phyloP scores from a whole-genome alignment of 2,329 filamentous ascomycete species.

The Colletotrichum lentis region DNA sequence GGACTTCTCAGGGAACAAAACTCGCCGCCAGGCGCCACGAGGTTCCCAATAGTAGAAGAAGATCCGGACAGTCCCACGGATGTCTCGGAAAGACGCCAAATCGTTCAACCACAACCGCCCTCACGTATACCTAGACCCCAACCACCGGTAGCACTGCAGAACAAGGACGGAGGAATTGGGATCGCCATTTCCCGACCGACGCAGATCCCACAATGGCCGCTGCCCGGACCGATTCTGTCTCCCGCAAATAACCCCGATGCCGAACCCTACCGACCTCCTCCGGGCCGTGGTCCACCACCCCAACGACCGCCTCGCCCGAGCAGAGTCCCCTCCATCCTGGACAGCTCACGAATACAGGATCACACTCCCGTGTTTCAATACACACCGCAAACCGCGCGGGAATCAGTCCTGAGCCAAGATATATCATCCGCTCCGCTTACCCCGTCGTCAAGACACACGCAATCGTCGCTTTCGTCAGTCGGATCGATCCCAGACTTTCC shows the following conservation, averaged over 20 bases:
- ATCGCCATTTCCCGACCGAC: conserved; percentile 63
- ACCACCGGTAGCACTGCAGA: conserved; percentile 47
- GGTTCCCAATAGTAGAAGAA: conserved; percentile 39
- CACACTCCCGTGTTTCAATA: conserved; percentile 64
- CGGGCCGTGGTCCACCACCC: conserved; percentile 61
- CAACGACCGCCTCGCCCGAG: conserved; percentile 68
- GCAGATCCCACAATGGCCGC: conserved; percentile 64
- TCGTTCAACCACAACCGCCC: conserved; percentile 39
- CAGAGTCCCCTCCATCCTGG: conserved; percentile 65
- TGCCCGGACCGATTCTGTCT: conserved; percentile 53
- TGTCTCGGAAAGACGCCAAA: conserved; percentile 40
- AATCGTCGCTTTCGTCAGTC: conserved; percentile 61
- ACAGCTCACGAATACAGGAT: conserved; percentile 64
- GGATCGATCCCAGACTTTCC: conserved; percentile 69
- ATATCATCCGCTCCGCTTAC: conserved; percentile 56
- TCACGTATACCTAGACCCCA: conserved; percentile 46
- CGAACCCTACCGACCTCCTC: conserved; percentile 60
- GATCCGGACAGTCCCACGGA: conserved; percentile 34
- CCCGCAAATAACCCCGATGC: conserved; percentile 45
- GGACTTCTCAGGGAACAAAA: conserved; percentile 45
- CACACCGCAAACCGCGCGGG: conserved; percentile 49
- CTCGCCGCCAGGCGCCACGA: conserved; percentile 42
- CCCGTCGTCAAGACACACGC: conserved; percentile 59
- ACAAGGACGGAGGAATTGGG: conserved; percentile 50
- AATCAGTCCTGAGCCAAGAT: conserved; percentile 49